Evolutionary conservation across 805 yeast species (phyloP).

Genomic region (Saturnispora kantuleensis): DNA sequence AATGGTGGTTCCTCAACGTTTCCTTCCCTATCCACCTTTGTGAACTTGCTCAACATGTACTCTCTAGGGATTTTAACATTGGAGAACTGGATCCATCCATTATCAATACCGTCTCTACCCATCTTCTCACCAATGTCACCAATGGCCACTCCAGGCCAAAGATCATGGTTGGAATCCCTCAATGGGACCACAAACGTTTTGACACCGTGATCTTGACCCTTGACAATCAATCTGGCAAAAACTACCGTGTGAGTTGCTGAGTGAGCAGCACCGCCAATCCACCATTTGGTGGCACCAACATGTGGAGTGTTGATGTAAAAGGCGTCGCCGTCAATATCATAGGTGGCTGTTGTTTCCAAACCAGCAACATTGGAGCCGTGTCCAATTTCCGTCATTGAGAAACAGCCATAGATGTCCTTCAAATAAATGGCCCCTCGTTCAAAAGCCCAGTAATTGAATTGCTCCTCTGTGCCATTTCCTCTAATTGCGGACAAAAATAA

Average conservation of each 20-base stretch:
- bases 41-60: slow-evolving; percentile 73
- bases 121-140: slow-evolving; percentile 94
- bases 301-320: slow-evolving; percentile 81
- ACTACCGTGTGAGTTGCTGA: slow-evolving; percentile 82
- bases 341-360: slow-evolving; percentile 85
- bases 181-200: slow-evolving; percentile 87
- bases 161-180: slow-evolving; percentile 62
- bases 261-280: slow-evolving; percentile 98
- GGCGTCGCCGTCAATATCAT: slow-evolving; percentile 51
- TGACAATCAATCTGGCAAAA: slow-evolving; percentile 73
- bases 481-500: slow-evolving; percentile 70
- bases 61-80: slow-evolving; percentile 76
- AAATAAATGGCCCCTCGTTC: slow-evolving; percentile 53
- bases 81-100: slow-evolving; percentile 92
- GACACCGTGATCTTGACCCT: slow-evolving; percentile 84
- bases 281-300: slow-evolving; percentile 92
- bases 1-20: slow-evolving; percentile 70
- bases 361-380: slow-evolving; percentile 95
- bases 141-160: slow-evolving; percentile 69
- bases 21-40: slow-evolving; percentile 59
- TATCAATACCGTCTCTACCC: slow-evolving; percentile 95
- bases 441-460: slow-evolving; percentile 73
- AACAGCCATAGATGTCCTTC: slow-evolving; percentile 72
- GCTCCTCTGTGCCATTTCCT: slow-evolving; percentile 83
- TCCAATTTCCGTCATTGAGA: slow-evolving; percentile 87